These are phyloP conservation scores for Phytophthora fragariae DNA, from an alignment of 352 stramenopile genomes.

Conservation along the genomic window DNA sequence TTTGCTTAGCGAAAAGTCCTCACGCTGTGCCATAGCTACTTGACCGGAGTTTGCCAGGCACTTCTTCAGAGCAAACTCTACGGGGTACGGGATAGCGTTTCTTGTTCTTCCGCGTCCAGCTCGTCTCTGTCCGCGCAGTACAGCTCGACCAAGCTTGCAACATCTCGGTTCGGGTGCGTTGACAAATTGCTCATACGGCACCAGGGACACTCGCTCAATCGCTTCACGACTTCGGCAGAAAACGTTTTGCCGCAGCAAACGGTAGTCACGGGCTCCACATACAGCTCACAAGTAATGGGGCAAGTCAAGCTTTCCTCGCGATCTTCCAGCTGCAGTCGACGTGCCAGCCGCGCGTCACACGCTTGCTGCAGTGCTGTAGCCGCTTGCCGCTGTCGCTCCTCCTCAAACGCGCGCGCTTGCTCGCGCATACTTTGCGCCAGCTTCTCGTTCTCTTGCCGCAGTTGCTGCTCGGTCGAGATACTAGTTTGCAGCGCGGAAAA, in stretches of 20 bases:
- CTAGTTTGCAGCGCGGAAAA: conserved; percentile 12
- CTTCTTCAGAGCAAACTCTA: background rate
- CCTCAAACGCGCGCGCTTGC: conserved; percentile 8
- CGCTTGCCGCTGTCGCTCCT: conserved; percentile 6
- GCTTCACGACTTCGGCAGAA: conserved; percentile 3
- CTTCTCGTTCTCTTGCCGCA: conserved; percentile 11
- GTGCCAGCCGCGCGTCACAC: conserved; percentile 11
- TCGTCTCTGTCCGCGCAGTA: conserved; percentile 8
- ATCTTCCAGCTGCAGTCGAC: conserved; percentile 8
- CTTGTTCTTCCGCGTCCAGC: conserved; percentile 5
- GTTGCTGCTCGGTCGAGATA: background rate
- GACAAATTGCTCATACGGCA: conserved; percentile 6
- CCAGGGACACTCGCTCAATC: conserved; percentile 11
- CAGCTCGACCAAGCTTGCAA: conserved; percentile 11
- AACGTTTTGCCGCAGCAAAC: conserved; percentile 28
- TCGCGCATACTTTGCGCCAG: conserved; percentile 6
- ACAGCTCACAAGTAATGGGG: conserved; percentile 14
- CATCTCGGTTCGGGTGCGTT: conserved; percentile 16
- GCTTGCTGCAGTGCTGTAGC: conserved; percentile 5
- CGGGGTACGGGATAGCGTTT: background rate
- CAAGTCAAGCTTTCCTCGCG: conserved; percentile 19
- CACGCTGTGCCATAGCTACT: no score
- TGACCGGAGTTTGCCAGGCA: no score
- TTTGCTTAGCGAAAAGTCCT: no score
- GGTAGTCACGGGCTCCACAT: conserved; percentile 15